A percentile compares a stretch with the other conserved stretches of the same genome.
phyloP scores from a whole-genome alignment of 495 filamentous ascomycete genomes.

The Podospora sp. region DNA sequence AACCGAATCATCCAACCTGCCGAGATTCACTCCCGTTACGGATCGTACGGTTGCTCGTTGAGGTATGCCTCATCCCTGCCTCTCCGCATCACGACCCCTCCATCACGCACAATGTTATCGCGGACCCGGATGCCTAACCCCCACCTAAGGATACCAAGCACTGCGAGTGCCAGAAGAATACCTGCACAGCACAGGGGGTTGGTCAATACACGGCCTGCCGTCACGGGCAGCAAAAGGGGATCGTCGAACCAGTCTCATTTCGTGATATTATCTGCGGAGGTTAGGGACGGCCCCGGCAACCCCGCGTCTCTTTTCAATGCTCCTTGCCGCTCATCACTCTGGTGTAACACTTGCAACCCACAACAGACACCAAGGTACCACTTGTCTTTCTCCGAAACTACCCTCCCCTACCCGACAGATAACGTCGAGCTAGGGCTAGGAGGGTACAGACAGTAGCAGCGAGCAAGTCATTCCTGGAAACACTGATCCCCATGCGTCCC shows the following conservation, averaged over 20 bases:
- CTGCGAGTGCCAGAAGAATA: background rate
- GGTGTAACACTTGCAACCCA: too few relatives aligned
- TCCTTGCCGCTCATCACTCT: too few relatives aligned
- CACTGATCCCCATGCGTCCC: background rate
- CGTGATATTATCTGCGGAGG: background rate
- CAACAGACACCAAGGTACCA: too few relatives aligned
- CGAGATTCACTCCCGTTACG: background rate
- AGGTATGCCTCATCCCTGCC: background rate
- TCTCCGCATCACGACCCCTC: constrained; percentile 1
- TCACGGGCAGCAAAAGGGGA: background rate
- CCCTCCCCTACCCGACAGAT: too few relatives aligned
- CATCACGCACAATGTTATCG: constrained; percentile 2
- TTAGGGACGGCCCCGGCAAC: too few relatives aligned
- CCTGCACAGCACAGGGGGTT: constrained; percentile 10
- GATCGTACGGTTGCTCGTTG: background rate
- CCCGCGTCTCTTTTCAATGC: background rate
- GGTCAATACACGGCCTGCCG: background rate
- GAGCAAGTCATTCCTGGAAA: background rate
- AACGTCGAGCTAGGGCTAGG: too few relatives aligned
- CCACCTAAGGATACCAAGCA: constrained; percentile 16
- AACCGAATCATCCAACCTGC: background rate
- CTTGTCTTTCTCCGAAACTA: too few relatives aligned
- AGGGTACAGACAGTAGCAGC: background rate
- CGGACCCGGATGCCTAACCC: constrained; percentile 3
- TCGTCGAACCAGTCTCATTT: background rate